Percentiles rank a stretch among this genome's conserved stretches.
Conservation (phyloP, 2,329 filamentous ascomycete genomes). For the Colletotrichum noveboracense region DNA sequence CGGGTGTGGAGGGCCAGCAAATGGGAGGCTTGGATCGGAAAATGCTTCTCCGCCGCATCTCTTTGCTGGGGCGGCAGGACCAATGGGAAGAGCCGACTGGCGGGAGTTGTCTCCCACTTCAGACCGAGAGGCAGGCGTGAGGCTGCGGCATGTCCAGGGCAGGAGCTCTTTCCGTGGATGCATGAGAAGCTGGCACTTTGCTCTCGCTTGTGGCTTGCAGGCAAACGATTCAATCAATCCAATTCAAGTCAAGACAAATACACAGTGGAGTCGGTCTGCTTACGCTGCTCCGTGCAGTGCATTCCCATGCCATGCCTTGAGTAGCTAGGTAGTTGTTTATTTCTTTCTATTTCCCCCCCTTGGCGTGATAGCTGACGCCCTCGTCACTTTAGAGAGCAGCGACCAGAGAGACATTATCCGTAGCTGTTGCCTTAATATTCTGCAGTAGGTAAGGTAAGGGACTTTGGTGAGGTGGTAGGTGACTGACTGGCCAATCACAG, state of each 20-base stretch:
- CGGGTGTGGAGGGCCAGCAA: slow-evolving; percentile 6
- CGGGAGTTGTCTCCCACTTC: background rate
- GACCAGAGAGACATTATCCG: background rate
- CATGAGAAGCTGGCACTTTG: background rate
- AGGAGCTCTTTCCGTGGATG: background rate
- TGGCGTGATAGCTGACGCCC: background rate
- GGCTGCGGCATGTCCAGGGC: background rate
- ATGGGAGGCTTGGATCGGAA: slow-evolving; percentile 11
- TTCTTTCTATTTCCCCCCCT: background rate
- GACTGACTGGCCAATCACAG: background rate
- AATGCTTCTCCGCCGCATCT: background rate
- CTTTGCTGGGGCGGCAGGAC: background rate
- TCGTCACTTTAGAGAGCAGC: background rate
- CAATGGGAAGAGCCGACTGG: slow-evolving; percentile 3
- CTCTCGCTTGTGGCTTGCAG: background rate
- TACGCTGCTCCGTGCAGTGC: background rate
- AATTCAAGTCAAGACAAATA: background rate
- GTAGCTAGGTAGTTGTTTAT: background rate
- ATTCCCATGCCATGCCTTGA: background rate
- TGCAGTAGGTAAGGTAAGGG: background rate
- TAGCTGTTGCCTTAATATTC: background rate
- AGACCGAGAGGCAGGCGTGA: background rate
- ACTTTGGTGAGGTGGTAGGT: background rate
- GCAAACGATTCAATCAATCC: background rate
- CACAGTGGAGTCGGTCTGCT: background rate